These are phyloP conservation scores for Blakeslea trispora DNA, from an alignment of 371 early-diverging fungal genomes.

Conservation along the genomic window DNA sequence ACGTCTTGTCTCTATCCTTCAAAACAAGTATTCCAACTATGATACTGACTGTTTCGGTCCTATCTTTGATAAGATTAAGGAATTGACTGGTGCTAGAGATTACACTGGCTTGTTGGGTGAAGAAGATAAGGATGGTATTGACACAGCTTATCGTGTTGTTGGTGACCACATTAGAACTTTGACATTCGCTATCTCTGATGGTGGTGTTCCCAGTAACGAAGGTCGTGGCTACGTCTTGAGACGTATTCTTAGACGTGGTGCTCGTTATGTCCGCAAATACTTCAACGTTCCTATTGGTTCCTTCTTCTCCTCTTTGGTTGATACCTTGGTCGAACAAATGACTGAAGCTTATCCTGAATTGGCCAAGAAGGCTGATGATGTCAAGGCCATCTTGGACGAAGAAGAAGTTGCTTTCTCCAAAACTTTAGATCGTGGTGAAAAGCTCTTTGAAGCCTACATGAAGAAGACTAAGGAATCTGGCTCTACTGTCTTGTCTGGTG, in stretches of 20 bases:
- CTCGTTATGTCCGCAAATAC: slow-evolving; percentile 93
- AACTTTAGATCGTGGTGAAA: slow-evolving; percentile 98
- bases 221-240: slow-evolving; percentile 99
- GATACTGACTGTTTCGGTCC: slow-evolving; percentile 95
- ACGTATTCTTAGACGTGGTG: slow-evolving; percentile 97
- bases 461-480: slow-evolving; percentile 69
- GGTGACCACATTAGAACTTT: slow-evolving; percentile 99
- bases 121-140: slow-evolving; percentile 92
- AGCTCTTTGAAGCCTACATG: slow-evolving; percentile 86
- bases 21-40: slow-evolving; percentile 98
- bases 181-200: slow-evolving; percentile 97
- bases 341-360: slow-evolving; percentile 92
- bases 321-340: slow-evolving; percentile 84
- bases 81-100: slow-evolving; percentile 81
- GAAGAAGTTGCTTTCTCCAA: slow-evolving; percentile 97
- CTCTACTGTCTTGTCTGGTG: slow-evolving; percentile 74
- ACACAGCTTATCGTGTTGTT: slow-evolving; percentile 99
- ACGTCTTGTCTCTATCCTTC: slow-evolving; percentile 96
- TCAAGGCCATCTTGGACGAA: slow-evolving; percentile 93
- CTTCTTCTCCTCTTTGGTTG: slow-evolving; percentile 92
- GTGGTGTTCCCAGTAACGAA: slow-evolving; percentile 96
- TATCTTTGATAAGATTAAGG: slow-evolving; percentile 84
- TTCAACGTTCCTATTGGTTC: slow-evolving; percentile 87
- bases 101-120: slow-evolving; percentile 89
- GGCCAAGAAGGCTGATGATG: slow-evolving; percentile 66